Evolutionary conservation across 257 asterid genomes (phyloP).

Genomic region (Solanum tacnaense): DNA sequence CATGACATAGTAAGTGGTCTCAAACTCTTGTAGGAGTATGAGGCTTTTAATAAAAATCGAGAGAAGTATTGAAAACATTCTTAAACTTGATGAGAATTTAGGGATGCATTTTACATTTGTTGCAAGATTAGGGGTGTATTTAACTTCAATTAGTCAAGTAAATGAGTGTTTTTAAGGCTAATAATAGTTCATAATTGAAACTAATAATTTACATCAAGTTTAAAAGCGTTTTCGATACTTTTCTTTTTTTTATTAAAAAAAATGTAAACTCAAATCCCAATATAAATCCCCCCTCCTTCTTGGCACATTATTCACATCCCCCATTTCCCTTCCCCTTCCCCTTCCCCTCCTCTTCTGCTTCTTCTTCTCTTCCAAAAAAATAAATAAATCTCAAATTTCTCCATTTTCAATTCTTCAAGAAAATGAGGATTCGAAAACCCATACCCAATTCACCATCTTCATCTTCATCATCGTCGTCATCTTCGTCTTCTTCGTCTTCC

Average conservation of each 20-base stretch:
- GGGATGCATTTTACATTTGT: rapidly evolving
- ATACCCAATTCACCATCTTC: neutral
- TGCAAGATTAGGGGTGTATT: too few relatives aligned
- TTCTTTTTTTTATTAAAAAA: neutral
- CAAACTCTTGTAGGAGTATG: too few relatives aligned
- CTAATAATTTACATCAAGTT: too few relatives aligned
- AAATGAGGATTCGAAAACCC: conserved; percentile 3
- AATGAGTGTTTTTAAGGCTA: too few relatives aligned
- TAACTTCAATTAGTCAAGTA: too few relatives aligned
- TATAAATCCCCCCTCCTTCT: neutral
- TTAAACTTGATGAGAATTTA: too few relatives aligned
- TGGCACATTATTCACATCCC: neutral
- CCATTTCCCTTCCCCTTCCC: neutral
- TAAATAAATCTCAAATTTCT: neutral
- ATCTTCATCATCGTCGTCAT: neutral
- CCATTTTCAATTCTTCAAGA: neutral
- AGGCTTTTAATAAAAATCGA: too few relatives aligned
- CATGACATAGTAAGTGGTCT: too few relatives aligned
- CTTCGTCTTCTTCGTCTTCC: conserved; percentile 10
- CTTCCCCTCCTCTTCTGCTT: neutral
- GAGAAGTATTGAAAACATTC: too few relatives aligned
- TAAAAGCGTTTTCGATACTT: too few relatives aligned
- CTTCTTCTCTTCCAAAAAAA: neutral
- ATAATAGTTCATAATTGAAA: too few relatives aligned
- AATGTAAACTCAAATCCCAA: neutral